These are phyloP conservation scores for Hsuehochloa calcarea DNA, from an alignment of 176 grass and related monocot genomes.

Conservation along the genomic window DNA sequence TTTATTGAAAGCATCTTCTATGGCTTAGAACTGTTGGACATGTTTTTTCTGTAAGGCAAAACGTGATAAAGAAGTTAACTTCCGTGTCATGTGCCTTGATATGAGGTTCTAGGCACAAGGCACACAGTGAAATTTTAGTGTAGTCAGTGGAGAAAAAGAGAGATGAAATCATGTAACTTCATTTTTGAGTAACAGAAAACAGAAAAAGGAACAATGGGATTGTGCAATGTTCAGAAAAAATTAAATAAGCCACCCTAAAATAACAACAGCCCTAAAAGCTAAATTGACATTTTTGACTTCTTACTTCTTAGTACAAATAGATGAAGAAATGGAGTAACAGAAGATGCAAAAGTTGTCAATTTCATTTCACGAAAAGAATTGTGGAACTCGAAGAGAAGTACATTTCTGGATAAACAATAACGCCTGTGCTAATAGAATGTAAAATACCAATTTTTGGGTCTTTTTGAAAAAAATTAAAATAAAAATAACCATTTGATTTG, in stretches of 20 bases:
- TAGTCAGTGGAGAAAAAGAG: not conserved
- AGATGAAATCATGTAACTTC: not conserved
- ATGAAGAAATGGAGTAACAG: not conserved
- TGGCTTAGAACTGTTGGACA: slow-evolving; percentile 96
- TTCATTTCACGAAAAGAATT: not conserved
- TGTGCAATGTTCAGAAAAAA: slow-evolving; percentile 6
- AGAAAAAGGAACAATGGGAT: not conserved
- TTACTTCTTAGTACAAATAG: not conserved
- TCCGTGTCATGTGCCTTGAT: slow-evolving; percentile 24
- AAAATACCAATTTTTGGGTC: too few relatives aligned
- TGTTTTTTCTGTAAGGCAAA: slow-evolving; percentile 90
- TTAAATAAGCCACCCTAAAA: slow-evolving; percentile 2
- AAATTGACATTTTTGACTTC: not conserved
- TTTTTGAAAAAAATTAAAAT: too few relatives aligned
- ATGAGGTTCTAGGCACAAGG: not conserved
- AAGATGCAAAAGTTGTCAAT: not conserved
- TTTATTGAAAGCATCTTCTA: slow-evolving; percentile 98
- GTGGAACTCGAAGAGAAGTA: slow-evolving; percentile 21
- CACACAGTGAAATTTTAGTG: not conserved
- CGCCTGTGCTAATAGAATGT: not conserved
- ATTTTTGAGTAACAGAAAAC: not conserved
- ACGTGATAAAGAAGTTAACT: slow-evolving; percentile 35
- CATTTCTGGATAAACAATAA: slow-evolving; percentile 8
- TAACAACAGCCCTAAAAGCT: slow-evolving; percentile 8
- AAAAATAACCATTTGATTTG: too few relatives aligned